Evolutionary conservation across 2,329 filamentous ascomycete species (phyloP).

Genomic region (Aureobasidium mangrovei): DNA sequence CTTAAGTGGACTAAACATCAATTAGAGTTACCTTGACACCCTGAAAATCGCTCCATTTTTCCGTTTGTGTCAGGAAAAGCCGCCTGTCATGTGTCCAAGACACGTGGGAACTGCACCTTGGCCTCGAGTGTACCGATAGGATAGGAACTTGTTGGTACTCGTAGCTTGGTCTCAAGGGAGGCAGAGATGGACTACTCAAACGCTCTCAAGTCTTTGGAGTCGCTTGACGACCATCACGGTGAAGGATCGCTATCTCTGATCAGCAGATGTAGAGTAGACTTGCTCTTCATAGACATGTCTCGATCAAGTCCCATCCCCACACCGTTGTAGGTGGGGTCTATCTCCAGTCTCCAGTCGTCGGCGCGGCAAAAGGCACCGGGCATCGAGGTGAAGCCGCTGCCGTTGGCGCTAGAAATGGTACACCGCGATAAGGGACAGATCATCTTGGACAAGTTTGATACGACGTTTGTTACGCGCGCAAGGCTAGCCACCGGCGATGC

Average conservation of each 20-base stretch:
- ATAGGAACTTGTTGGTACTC: background rate
- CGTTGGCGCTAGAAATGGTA: background rate
- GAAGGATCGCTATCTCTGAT: background rate
- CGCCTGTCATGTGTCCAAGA: slow-evolving; percentile 1
- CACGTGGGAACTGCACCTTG: background rate
- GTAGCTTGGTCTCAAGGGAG: background rate
- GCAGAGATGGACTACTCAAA: too few species aligned
- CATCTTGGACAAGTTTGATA: background rate
- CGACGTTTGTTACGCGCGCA: too few species aligned
- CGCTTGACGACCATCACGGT: background rate
- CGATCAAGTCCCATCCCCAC: background rate
- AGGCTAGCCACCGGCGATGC: too few species aligned
- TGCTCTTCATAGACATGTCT: background rate
- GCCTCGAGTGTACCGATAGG: background rate
- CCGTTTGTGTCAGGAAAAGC: background rate
- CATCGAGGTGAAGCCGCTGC: background rate
- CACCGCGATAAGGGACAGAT: background rate
- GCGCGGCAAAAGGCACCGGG: background rate
- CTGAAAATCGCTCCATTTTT: background rate
- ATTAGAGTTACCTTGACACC: too few species aligned
- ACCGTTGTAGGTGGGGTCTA: background rate
- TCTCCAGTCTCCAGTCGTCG: background rate
- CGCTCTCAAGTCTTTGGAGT: background rate
- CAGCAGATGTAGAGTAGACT: background rate
- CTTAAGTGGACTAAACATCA: too few species aligned